Conservation (phyloP, 805 yeast genomes). For the Saccharomyces mikatae region DNA sequence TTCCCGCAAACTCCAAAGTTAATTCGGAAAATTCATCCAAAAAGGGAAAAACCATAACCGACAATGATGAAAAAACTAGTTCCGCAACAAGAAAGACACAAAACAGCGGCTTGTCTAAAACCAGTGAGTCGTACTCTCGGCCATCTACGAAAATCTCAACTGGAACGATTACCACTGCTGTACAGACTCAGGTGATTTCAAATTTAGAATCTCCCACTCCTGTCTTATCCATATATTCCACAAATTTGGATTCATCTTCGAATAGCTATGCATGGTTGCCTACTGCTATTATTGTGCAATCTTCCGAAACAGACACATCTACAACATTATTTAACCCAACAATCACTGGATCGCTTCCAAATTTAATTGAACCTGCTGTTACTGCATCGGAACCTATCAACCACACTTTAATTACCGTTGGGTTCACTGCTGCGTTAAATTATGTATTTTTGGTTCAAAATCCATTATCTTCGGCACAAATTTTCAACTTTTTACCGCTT, state of each 20-base stretch:
- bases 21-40: neutral
- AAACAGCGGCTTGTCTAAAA: neutral
- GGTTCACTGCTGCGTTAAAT: slow-evolving; percentile 66
- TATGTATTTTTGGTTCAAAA: slow-evolving; percentile 80
- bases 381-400: slow-evolving; percentile 33
- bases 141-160: neutral
- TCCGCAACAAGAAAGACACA: neutral
- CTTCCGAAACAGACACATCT: slow-evolving; percentile 33
- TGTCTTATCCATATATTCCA: slow-evolving; percentile 16
- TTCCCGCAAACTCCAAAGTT: neutral
- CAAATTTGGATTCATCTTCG: slow-evolving; percentile 22
- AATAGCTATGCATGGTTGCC: slow-evolving; percentile 51
- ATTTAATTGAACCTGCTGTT: slow-evolving; percentile 36
- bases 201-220: slow-evolving; percentile 24
- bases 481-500: slow-evolving; percentile 61
- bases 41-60: neutral
- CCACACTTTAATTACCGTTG: slow-evolving; percentile 25
- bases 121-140: neutral
- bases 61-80: neutral
- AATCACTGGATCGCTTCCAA: slow-evolving; percentile 32
- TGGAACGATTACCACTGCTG: slow-evolving; percentile 26
- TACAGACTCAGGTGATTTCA: slow-evolving; percentile 38
- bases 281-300: slow-evolving; percentile 65
- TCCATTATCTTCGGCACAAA: slow-evolving; percentile 77
- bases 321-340: slow-evolving; percentile 36